These are phyloP conservation scores for Starmerella tilneyi DNA, from an alignment of 805 yeast species.

Conservation along the genomic window DNA sequence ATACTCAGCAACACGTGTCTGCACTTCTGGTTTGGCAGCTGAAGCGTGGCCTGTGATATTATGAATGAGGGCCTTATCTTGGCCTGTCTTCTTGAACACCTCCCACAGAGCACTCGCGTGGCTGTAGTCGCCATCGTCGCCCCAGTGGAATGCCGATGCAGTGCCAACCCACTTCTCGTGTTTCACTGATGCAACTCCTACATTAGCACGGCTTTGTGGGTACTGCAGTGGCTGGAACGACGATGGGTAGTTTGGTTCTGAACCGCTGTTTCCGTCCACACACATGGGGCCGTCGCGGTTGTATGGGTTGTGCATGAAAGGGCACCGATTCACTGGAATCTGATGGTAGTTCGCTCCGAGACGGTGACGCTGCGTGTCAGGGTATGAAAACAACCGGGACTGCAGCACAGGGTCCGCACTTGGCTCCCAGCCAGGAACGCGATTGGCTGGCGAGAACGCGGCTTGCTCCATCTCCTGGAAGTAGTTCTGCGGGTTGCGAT, in stretches of 20 bases:
- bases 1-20: slow-evolving; percentile 66
- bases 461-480: slow-evolving; percentile 43
- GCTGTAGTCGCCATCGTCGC: slow-evolving; percentile 58
- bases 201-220: slow-evolving; percentile 18
- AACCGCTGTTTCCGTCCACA: slow-evolving; percentile 38
- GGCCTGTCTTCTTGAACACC: slow-evolving; percentile 68
- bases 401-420: slow-evolving; percentile 71
- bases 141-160: slow-evolving; percentile 82
- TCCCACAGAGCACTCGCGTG: slow-evolving; percentile 74
- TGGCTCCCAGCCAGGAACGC: slow-evolving; percentile 66
- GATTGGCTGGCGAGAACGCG: slow-evolving; percentile 64
- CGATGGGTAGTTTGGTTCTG: slow-evolving; percentile 45
- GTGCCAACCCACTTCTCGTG: slow-evolving; percentile 78
- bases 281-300: slow-evolving; percentile 56
- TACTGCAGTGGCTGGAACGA: slow-evolving; percentile 32
- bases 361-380: slow-evolving; percentile 69
- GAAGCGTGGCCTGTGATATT: slow-evolving; percentile 66
- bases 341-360: slow-evolving; percentile 60
- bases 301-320: slow-evolving; percentile 38
- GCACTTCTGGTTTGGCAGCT: slow-evolving; percentile 63
- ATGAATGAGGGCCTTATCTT: slow-evolving; percentile 72
- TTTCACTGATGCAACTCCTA: slow-evolving; percentile 29
- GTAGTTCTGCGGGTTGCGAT: slow-evolving; percentile 49
- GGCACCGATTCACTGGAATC: slow-evolving; percentile 56
- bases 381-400: slow-evolving; percentile 63